Evolutionary conservation across 257 asterid genomes (phyloP).

Genomic region (Nicotiana undulata): DNA sequence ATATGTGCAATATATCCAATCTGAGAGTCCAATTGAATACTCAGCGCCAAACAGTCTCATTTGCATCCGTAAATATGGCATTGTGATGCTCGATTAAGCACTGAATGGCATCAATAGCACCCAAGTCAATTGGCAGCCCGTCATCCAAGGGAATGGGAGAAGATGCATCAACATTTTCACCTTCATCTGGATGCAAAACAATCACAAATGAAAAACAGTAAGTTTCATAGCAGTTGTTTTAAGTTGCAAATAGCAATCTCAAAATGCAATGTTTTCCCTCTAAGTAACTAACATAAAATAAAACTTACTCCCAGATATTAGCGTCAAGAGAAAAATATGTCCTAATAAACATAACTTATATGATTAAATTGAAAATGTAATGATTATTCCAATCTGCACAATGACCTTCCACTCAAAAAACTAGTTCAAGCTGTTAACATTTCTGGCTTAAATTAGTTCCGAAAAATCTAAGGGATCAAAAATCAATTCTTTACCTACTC

Average conservation of each 20-base stretch:
- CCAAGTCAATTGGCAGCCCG: conserved; percentile 53
- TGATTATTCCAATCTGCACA: not conserved
- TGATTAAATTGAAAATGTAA: not conserved
- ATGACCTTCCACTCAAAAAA: not conserved
- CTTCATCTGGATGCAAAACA: conserved; percentile 39
- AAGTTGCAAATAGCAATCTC: not conserved
- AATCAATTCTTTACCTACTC: not conserved
- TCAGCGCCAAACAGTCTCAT: conserved; percentile 75
- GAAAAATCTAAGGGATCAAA: not conserved
- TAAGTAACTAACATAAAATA: not conserved
- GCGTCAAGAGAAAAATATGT: not conserved
- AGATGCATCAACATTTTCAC: conserved; percentile 52
- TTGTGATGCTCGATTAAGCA: conserved; percentile 85
- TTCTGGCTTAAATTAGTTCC: not conserved
- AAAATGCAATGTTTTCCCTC: not conserved
- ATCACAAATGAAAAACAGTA: not conserved
- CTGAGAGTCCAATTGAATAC: not conserved
- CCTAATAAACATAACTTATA: not conserved
- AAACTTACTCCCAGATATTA: not conserved
- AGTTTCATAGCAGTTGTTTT: not conserved
- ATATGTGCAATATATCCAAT: conserved; percentile 18
- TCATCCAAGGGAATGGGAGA: conserved; percentile 82
- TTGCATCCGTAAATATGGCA: conserved; percentile 74
- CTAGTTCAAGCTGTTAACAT: not conserved
- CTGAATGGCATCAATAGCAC: conserved; percentile 78